phyloP scores from a whole-genome alignment of 2,329 filamentous ascomycete genomes.

The Phaeosphaeria sp. region DNA sequence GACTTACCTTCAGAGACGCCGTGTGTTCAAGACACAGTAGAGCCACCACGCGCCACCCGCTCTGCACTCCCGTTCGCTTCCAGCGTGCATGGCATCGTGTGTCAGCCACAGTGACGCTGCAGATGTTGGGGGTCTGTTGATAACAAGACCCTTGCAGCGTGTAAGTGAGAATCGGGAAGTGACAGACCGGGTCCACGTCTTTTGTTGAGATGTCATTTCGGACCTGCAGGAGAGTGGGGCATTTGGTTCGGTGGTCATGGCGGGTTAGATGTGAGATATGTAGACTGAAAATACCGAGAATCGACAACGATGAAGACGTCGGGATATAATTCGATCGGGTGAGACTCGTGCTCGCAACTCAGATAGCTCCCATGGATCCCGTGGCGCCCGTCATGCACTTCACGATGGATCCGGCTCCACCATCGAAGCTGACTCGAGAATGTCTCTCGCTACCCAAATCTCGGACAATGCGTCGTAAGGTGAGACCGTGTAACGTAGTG shows the following conservation, averaged over 20 bases:
- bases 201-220: slow-evolving; percentile 11
- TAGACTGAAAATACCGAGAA: background rate
- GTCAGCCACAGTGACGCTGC: slow-evolving; percentile 5
- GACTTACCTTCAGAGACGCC: background rate
- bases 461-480: slow-evolving; percentile 5
- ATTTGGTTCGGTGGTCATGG: background rate
- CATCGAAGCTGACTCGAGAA: background rate
- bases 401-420: background rate
- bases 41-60: background rate
- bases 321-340: background rate
- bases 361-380: background rate
- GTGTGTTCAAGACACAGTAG: background rate
- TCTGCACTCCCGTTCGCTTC: slow-evolving; percentile 6
- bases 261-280: background rate
- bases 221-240: background rate
- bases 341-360: background rate
- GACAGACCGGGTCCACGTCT: background rate
- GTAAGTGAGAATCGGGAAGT: slow-evolving; percentile 8
- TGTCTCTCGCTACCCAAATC: slow-evolving; percentile 2
- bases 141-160: slow-evolving; percentile 10
- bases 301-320: background rate
- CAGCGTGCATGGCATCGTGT: background rate
- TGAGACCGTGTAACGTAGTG: slow-evolving; percentile 20
- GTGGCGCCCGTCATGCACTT: background rate
- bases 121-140: background rate